Conservation (phyloP, 768 basidiomycete species). For the Phanerochaete carnosa region DNA sequence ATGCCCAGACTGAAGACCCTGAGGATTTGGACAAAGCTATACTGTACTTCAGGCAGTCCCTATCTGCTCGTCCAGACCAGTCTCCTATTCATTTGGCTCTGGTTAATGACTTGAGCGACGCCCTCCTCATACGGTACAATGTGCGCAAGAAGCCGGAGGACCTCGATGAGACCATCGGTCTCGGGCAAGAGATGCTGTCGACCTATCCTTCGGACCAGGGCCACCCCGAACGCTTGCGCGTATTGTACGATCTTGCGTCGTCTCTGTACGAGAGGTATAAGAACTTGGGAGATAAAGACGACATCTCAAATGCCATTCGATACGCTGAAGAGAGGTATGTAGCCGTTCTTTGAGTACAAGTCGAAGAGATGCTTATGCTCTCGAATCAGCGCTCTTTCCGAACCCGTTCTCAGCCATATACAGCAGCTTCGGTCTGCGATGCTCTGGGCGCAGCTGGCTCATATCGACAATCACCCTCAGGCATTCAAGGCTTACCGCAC, state of each 20-base stretch:
- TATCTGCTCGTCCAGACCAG: neutral
- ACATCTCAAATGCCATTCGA: neutral
- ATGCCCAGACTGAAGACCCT: neutral
- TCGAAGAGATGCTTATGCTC: neutral
- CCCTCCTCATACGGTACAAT: neutral
- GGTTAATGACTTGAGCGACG: neutral
- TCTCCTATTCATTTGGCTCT: neutral
- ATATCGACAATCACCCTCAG: neutral
- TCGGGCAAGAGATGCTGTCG: neutral
- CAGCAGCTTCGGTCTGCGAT: neutral
- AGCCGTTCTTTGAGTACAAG: neutral
- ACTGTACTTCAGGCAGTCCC: neutral
- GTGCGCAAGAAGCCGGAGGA: neutral
- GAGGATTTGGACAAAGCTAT: neutral
- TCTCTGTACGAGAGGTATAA: neutral
- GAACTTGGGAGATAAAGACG: neutral
- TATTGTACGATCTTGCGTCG: neutral
- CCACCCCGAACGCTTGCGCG: neutral
- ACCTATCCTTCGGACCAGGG: neutral
- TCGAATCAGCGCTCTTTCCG: neutral
- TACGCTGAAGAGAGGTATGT: neutral
- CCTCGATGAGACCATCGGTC: neutral
- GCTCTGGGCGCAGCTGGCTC: neutral
- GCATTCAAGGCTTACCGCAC: neutral
- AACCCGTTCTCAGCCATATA: neutral